Evolutionary conservation across 148 eudicot species (phyloP).

Genomic region (Diospyros lotus): DNA sequence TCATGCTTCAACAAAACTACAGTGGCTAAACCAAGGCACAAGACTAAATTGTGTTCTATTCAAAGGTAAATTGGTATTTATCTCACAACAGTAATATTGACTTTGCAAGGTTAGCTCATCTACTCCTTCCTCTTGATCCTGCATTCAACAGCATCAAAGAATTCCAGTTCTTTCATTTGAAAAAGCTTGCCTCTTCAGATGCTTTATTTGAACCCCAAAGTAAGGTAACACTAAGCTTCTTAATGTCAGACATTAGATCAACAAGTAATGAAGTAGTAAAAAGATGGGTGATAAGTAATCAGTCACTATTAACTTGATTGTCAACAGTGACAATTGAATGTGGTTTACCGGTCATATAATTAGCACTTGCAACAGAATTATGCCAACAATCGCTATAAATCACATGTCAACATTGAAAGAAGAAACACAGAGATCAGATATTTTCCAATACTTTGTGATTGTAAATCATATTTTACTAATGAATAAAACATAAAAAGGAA

Average conservation of each 20-base stretch:
- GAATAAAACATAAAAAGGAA: neutral
- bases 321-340: neutral
- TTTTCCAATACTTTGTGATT: neutral
- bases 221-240: neutral
- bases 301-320: neutral
- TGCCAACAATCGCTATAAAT: neutral
- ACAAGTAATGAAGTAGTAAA: too few species aligned
- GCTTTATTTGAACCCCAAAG: neutral
- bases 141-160: too few species aligned
- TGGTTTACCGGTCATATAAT: neutral
- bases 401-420: neutral
- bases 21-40: too few species aligned
- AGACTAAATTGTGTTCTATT: too few species aligned
- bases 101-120: too few species aligned
- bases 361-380: neutral
- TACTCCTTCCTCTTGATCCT: too few species aligned
- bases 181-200: too few species aligned
- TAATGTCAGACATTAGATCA: too few species aligned
- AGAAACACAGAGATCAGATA: neutral
- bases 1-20: too few species aligned
- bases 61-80: too few species aligned
- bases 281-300: neutral
- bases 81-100: too few species aligned
- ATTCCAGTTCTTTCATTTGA: too few species aligned
- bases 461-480: neutral